Conservation (phyloP, 805 yeast species). For the Zygosaccharomyces bisporus region DNA sequence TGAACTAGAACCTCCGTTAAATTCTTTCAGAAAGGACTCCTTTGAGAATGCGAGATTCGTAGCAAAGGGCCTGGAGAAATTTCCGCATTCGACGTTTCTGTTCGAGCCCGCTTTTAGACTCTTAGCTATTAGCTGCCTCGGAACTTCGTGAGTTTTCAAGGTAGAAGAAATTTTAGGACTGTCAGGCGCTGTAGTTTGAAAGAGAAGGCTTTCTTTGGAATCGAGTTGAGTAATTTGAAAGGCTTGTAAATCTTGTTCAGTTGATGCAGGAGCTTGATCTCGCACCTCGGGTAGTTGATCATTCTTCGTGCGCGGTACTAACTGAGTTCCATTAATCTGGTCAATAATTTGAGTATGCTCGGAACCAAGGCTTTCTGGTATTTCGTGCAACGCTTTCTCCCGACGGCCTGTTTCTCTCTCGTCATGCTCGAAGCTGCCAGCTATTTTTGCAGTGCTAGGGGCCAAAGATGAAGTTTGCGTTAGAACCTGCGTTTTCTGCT, state of each 20-base stretch:
- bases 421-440: too few species aligned
- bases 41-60: conserved; percentile 17
- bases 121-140: conserved; percentile 15
- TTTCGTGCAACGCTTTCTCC: too few species aligned
- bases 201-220: background rate
- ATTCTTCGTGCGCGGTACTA: background rate
- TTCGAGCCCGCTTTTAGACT: background rate
- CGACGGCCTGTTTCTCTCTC: too few species aligned
- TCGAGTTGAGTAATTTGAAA: conserved; percentile 1
- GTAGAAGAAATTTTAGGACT: background rate
- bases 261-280: background rate
- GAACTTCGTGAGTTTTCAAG: conserved; percentile 21
- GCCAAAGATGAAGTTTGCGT: background rate
- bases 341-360: background rate
- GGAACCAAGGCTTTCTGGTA: background rate
- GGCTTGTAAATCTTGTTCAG: background rate
- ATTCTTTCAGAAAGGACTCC: conserved; percentile 23
- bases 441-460: background rate
- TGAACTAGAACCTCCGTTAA: conserved; percentile 18
- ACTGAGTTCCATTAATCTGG: background rate
- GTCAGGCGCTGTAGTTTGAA: conserved; percentile 8
- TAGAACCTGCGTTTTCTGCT: background rate
- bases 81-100: conserved; percentile 9
- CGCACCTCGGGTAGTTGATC: background rate
- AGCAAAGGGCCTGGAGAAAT: background rate